These are phyloP conservation scores for Podospora didyma DNA, from an alignment of 495 filamentous ascomycete species.

Conservation along the genomic window DNA sequence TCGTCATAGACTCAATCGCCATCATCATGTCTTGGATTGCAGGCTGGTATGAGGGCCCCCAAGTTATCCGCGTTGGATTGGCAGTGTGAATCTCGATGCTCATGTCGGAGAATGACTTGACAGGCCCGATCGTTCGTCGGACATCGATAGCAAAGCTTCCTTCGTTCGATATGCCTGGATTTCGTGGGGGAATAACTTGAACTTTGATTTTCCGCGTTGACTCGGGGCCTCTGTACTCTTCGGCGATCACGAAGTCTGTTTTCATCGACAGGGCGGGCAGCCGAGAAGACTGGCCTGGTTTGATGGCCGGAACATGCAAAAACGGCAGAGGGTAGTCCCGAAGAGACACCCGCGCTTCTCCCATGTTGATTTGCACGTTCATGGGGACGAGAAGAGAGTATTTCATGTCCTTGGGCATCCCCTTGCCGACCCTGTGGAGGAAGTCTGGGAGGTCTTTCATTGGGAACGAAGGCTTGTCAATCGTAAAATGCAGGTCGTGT, in stretches of 20 bases:
- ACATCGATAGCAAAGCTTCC: slow-evolving; percentile 78
- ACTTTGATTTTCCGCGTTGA: slow-evolving; percentile 77
- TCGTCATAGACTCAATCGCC: slow-evolving; percentile 95
- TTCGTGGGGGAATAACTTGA: slow-evolving; percentile 72
- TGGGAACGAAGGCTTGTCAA: slow-evolving; percentile 94
- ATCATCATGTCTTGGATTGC: slow-evolving; percentile 99
- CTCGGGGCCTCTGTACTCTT: slow-evolving; percentile 77
- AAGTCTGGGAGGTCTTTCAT: slow-evolving; percentile 75
- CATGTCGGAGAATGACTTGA: slow-evolving; percentile 96
- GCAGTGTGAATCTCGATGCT: slow-evolving; percentile 87
- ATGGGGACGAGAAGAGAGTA: slow-evolving; percentile 88
- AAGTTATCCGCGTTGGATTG: slow-evolving; percentile 87
- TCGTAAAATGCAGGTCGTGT: slow-evolving; percentile 75
- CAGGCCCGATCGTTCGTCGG: slow-evolving; percentile 85
- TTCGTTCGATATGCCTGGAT: slow-evolving; percentile 38
- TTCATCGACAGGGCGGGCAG: slow-evolving; percentile 78
- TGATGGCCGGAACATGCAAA: slow-evolving; percentile 81
- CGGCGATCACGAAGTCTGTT: slow-evolving; percentile 94
- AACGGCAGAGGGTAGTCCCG: slow-evolving; percentile 93
- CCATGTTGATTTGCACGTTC: slow-evolving; percentile 85
- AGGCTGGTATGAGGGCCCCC: slow-evolving; percentile 95
- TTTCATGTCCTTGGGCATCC: slow-evolving; percentile 85
- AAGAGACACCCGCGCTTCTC: slow-evolving; percentile 78
- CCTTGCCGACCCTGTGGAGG: slow-evolving; percentile 85
- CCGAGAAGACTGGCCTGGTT: slow-evolving; percentile 71